Conservation (phyloP, 23 red algal species). For the Gracilaria gracilis region DNA sequence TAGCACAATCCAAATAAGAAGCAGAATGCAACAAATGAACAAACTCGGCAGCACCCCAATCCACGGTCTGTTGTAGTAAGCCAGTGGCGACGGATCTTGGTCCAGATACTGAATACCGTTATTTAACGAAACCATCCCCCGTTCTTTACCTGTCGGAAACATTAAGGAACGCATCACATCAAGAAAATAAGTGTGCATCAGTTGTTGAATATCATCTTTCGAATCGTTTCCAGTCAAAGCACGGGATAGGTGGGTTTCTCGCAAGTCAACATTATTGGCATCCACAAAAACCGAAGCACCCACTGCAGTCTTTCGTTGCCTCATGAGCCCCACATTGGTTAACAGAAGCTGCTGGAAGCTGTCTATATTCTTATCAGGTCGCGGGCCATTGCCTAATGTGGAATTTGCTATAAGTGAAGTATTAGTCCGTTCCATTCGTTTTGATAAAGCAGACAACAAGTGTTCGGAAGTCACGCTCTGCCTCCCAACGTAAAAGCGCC, state of each 20-base stretch:
- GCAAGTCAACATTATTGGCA: not conserved
- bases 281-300: not conserved
- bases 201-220: not conserved
- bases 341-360: not conserved
- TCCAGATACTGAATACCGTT: not conserved
- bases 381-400: not conserved
- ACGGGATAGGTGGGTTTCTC: not conserved
- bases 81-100: not conserved
- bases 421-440: not conserved
- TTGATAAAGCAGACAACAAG: not conserved
- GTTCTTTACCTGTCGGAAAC: not conserved
- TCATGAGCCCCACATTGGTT: not conserved
- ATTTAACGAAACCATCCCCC: not conserved
- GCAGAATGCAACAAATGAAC: not conserved
- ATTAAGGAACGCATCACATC: conserved; percentile 6
- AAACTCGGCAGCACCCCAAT: conserved; percentile 8
- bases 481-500: not conserved
- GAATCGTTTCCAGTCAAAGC: not conserved
- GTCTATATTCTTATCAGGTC: not conserved
- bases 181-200: not conserved
- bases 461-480: not conserved
- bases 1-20: not conserved
- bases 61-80: conserved; percentile 11
- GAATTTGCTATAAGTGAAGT: not conserved
- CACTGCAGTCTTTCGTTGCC: not conserved